Base-by-base conservation (phyloP, 2,329 filamentous ascomycete genomes). In the Alternaria ethzedia region DNA sequence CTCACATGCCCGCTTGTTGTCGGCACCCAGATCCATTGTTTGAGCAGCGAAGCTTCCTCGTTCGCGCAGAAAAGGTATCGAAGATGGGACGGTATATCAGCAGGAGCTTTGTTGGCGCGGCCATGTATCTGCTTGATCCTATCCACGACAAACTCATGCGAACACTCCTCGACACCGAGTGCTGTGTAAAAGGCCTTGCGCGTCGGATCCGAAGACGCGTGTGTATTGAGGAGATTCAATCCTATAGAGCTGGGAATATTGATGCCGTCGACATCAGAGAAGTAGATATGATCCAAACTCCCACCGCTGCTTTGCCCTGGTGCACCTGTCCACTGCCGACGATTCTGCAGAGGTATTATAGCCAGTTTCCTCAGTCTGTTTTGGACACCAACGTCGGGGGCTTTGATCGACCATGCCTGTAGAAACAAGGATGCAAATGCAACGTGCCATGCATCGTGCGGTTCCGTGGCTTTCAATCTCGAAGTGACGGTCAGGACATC, bases 161-260 rank as follows among this genome's bases (percentile, higher is more conserved):
- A 36, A 45, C 65, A 73, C 7, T 69, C 64, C 44, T 66, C 44
- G 4, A 73, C 69, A 5, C 71, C 71, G 44, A 71, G 30, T 9
- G 44, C 32, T 30, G 41, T 46, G 57, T 61, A 72, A 5, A 73
- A 59, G 5, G 25, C 43, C 45, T n/a, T 65, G 6, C 71, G 59
- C 8, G 45, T 54, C 7, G 50, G 1, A 44, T 62, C 49, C 1
- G 10, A 26, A 6, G 70, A 54, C 10, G 68, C 71, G 11, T 5
- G 11, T 25, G 11, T 13, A 6, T 68, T 62, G 3, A 72, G 49
- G 6, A 73, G 25, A 13, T 47, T 17, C 13, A 73, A 46, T 17
- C 15, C 12, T 8, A 71, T 26, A 8, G 51, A 58, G 1, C 41
- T 21, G 15, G 71, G 71, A 20, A 74, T 71, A 6, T 43, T 25